phyloP scores from a whole-genome alignment of 257 asterid species.

The Salvia splendens region DNA sequence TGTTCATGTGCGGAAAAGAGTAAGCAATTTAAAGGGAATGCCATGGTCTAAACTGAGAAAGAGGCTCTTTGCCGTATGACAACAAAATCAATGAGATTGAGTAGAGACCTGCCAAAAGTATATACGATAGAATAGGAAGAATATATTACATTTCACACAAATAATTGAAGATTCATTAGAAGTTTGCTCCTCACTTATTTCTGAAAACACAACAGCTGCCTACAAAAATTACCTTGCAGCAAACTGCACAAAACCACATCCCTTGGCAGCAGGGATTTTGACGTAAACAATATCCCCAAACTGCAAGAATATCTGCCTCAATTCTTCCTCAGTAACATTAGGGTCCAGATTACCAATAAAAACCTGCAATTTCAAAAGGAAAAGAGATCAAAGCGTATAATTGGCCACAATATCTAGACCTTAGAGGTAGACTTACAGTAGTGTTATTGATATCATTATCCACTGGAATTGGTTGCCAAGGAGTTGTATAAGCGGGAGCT shows the following conservation, averaged over 20 bases:
- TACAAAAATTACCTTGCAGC: constrained; percentile 57
- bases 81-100: not conserved
- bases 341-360: constrained; percentile 87
- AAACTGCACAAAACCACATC: constrained; percentile 94
- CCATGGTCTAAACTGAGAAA: constrained; percentile 18
- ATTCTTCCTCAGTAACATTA: constrained; percentile 78
- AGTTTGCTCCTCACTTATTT: constrained; percentile 18
- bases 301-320: constrained; percentile 74
- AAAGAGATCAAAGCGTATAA: constrained; percentile 21
- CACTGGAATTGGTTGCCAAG: constrained; percentile 66
- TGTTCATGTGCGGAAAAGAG: constrained; percentile 6
- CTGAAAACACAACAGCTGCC: constrained; percentile 10
- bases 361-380: constrained; percentile 48
- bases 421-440: constrained; percentile 59
- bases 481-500: constrained; percentile 60
- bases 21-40: constrained; percentile 13
- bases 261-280: constrained; percentile 82
- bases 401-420: constrained; percentile 10
- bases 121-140: not conserved
- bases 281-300: constrained; percentile 84
- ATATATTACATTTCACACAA: not conserved
- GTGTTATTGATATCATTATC: constrained; percentile 80
- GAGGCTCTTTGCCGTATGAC: not conserved
- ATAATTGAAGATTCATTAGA: not conserved
- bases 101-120: not conserved